phyloP scores from a whole-genome alignment of 345 rosid species.

The Cardiospermum halicacabum region DNA sequence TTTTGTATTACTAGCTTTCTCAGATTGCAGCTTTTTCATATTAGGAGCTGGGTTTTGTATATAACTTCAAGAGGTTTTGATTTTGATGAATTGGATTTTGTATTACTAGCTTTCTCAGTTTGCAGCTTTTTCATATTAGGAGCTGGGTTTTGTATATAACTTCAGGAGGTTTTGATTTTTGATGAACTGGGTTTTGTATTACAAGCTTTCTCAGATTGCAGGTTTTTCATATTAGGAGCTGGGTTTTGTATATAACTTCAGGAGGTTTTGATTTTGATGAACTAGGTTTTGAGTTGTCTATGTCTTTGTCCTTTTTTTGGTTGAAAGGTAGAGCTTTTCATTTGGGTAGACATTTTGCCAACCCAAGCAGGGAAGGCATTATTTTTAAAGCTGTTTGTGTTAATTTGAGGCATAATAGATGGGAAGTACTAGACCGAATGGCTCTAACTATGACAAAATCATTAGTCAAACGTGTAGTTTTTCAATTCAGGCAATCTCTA shows the following conservation, averaged over 20 bases:
- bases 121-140: no score
- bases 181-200: no score
- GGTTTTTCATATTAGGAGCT: no score
- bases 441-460: slow-evolving; percentile 38
- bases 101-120: no score
- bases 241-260: slow-evolving; percentile 3
- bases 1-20: no score
- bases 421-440: slow-evolving; percentile 47
- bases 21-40: no score
- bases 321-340: slow-evolving; percentile 36
- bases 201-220: no score
- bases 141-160: no score
- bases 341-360: slow-evolving; percentile 32
- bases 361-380: slow-evolving; percentile 41
- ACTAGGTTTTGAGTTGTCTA: slow-evolving; percentile 20
- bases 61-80: no score
- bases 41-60: no score
- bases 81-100: no score
- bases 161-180: no score
- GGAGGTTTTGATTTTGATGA: slow-evolving; percentile 14
- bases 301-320: slow-evolving; percentile 25
- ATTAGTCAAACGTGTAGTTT: slow-evolving; percentile 38
- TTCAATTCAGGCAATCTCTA: slow-evolving; percentile 49
- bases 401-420: slow-evolving; percentile 53
- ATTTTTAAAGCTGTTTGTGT: slow-evolving; percentile 48